These are phyloP conservation scores for Oryza glaberrima DNA, from an alignment of 176 grass and related monocot species.

Conservation along the genomic window DNA sequence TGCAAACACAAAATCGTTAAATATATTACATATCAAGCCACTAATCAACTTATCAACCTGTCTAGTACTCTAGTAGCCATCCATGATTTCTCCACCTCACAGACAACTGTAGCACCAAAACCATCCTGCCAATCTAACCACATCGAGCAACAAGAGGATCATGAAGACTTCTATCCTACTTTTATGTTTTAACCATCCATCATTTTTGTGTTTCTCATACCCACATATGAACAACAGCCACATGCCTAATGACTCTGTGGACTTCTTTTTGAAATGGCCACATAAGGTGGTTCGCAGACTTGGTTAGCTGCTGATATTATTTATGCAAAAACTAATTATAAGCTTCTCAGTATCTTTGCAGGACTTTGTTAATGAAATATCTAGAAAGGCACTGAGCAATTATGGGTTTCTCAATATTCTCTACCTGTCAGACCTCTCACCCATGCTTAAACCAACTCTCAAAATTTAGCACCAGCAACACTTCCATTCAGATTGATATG, in stretches of 20 bases:
- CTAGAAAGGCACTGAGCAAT: background rate
- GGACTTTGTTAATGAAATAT: background rate
- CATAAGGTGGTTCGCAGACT: background rate
- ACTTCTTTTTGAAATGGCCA: conserved; percentile 2
- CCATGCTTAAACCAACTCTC: background rate
- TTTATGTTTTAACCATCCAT: background rate
- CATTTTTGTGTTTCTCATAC: background rate
- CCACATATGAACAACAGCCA: background rate
- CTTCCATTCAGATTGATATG: background rate
- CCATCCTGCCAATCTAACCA: background rate
- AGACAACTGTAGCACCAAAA: background rate
- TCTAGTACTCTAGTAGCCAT: background rate
- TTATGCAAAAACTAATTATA: background rate
- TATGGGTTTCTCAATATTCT: background rate
- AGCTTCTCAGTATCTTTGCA: background rate
- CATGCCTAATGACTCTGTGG: background rate
- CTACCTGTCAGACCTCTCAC: background rate
- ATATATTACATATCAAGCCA: conserved; percentile 9
- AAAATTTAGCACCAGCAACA: background rate
- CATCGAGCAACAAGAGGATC: background rate
- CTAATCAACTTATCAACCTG: background rate
- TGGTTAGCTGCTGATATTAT: background rate
- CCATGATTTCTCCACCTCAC: background rate
- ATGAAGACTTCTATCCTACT: background rate
- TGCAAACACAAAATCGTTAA: conserved; percentile 9